These are phyloP conservation scores for Cyclotella baltica DNA, from an alignment of 108 stramenopile genomes.

Conservation along the genomic window DNA sequence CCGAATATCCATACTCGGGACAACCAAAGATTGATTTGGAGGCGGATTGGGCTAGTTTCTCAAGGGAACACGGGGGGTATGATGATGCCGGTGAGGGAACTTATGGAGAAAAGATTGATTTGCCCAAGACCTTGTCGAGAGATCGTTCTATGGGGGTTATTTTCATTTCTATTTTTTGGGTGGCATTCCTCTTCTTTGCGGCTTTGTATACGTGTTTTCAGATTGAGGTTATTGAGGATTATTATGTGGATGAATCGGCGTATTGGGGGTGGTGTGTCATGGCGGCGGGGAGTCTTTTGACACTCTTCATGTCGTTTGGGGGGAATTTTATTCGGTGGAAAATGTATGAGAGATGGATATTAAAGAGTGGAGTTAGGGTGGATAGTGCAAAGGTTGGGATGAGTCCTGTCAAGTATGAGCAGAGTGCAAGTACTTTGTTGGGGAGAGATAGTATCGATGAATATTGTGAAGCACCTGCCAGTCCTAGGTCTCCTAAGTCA, in stretches of 20 bases:
- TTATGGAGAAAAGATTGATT: background rate
- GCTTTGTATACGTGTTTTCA: slow-evolving; percentile 52
- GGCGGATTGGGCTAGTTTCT: slow-evolving; percentile 64
- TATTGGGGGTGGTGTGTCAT: slow-evolving; percentile 39
- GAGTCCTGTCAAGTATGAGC: background rate
- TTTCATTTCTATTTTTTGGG: slow-evolving; percentile 52
- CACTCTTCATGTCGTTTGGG: slow-evolving; percentile 45
- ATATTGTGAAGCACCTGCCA: slow-evolving; percentile 4
- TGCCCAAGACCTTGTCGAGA: slow-evolving; percentile 16
- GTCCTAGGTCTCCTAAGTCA: no score
- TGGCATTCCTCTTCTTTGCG: slow-evolving; percentile 55
- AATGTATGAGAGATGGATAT: slow-evolving; percentile 70
- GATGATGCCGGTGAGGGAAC: slow-evolving; percentile 22
- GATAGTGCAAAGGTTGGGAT: background rate
- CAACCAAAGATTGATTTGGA: slow-evolving; percentile 79
- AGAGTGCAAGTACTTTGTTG: slow-evolving; percentile 15
- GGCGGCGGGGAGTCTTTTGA: slow-evolving; percentile 38
- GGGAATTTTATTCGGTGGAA: slow-evolving; percentile 59
- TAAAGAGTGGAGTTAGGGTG: slow-evolving; percentile 48
- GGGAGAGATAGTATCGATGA: slow-evolving; percentile 6
- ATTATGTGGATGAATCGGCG: slow-evolving; percentile 45
- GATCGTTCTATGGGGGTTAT: slow-evolving; percentile 46
- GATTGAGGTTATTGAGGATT: slow-evolving; percentile 45
- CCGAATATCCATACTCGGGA: slow-evolving; percentile 65
- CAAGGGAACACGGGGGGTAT: slow-evolving; percentile 27